phyloP scores from a whole-genome alignment of 1,284 basidiomycete species.

The Chondrostereum purpureum region DNA sequence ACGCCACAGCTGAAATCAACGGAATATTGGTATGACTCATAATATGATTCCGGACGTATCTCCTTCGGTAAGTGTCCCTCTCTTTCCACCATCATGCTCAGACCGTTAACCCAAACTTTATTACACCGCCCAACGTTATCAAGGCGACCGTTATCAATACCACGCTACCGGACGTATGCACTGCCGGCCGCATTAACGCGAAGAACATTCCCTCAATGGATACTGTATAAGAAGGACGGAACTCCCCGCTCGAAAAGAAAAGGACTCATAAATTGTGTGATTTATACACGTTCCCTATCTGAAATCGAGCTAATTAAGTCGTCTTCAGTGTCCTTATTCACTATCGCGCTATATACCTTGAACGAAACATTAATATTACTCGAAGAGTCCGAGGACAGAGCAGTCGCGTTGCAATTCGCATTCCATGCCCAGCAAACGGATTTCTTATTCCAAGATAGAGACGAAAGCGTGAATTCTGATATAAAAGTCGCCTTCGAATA shows the following conservation, averaged over 20 bases:
- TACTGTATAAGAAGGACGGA: neutral
- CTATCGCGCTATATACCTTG: neutral
- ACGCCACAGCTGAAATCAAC: too few species aligned
- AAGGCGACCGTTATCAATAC: neutral
- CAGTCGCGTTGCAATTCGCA: neutral
- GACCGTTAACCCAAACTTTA: neutral
- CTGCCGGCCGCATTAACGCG: neutral
- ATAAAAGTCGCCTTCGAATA: neutral
- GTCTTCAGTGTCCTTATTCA: neutral
- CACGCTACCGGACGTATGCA: neutral
- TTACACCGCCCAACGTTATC: neutral
- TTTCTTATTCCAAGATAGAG: neutral
- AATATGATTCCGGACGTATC: neutral
- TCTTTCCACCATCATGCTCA: neutral
- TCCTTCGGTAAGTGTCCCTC: neutral
- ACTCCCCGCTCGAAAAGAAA: neutral
- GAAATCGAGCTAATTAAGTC: neutral
- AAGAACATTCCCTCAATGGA: neutral
- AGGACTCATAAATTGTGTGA: neutral
- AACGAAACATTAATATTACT: neutral
- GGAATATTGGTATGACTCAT: neutral
- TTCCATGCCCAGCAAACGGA: neutral
- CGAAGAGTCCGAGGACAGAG: neutral
- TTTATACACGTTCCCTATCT: neutral
- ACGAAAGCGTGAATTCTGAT: neutral